Evolutionary conservation across 345 rosid species (phyloP).

Genomic region (Noccaea caerulescens): DNA sequence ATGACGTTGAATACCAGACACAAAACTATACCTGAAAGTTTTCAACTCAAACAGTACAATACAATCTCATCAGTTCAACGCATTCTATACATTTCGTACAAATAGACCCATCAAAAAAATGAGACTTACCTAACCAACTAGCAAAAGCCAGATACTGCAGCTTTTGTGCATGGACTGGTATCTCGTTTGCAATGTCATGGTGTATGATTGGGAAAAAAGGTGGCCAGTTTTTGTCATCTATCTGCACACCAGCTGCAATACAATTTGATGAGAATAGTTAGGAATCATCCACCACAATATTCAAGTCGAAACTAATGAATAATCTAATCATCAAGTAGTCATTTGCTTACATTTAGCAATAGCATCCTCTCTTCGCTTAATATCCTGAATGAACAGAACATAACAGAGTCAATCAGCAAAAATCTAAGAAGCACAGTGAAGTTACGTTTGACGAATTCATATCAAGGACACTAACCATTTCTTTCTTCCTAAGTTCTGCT

Average conservation of each 20-base stretch:
- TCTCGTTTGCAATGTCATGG: constrained; percentile 95
- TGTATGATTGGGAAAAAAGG: constrained; percentile 94
- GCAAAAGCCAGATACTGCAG: constrained; percentile 97
- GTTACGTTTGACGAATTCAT: background rate
- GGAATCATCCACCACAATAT: background rate
- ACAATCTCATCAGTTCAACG: constrained; percentile 5
- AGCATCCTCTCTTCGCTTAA: constrained; percentile 45
- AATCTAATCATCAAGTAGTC: background rate
- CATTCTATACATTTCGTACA: background rate
- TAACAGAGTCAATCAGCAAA: constrained; percentile 9
- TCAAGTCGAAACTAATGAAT: background rate
- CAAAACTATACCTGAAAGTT: constrained; percentile 76
- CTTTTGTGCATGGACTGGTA: constrained; percentile 93
- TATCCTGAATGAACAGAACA: constrained; percentile 32
- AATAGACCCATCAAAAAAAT: background rate
- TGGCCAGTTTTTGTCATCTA: constrained; percentile 90
- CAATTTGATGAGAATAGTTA: constrained; percentile 12
- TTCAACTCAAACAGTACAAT: background rate
- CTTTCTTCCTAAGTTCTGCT: constrained; percentile 88
- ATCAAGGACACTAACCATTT: constrained; percentile 51
- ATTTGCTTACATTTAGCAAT: constrained; percentile 38
- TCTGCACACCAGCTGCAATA: constrained; percentile 72
- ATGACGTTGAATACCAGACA: constrained; percentile 83
- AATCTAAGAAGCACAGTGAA: background rate
- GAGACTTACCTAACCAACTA: constrained; percentile 87